These are phyloP conservation scores for Daedalea quercina DNA, from an alignment of 768 basidiomycete genomes.

Conservation along the genomic window DNA sequence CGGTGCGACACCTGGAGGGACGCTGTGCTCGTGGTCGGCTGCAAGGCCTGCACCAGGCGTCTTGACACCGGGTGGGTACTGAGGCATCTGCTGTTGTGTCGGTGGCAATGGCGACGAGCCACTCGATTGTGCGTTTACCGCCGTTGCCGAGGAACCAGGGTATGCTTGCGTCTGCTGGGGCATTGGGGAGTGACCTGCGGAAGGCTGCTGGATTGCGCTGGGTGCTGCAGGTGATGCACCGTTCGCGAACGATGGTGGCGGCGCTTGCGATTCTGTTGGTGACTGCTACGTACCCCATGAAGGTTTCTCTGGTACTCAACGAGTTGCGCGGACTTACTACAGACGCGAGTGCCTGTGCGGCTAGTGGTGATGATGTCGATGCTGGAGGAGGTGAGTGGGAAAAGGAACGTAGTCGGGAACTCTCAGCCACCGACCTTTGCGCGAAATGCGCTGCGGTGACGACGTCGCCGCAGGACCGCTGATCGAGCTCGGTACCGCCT, in stretches of 20 bases:
- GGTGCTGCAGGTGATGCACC: conserved; percentile 24
- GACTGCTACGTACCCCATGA: conserved; percentile 23
- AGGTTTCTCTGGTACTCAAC: neutral
- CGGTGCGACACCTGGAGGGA: conserved; percentile 29
- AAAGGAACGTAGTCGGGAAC: neutral
- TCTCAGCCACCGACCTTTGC: conserved; percentile 41
- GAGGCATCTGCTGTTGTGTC: conserved; percentile 28
- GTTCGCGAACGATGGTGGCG: conserved; percentile 27
- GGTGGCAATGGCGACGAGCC: conserved; percentile 26
- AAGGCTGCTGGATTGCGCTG: neutral
- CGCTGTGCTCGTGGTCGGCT: conserved; percentile 15
- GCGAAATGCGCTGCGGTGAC: conserved; percentile 47
- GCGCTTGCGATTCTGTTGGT: conserved; percentile 32
- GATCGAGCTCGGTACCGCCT: conserved; percentile 42
- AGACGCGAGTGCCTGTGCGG: conserved; percentile 7
- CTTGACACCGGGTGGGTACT: conserved; percentile 69
- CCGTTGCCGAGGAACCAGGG: conserved; percentile 4
- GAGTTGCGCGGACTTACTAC: neutral
- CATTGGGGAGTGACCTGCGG: conserved; percentile 37
- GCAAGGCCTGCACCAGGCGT: conserved; percentile 28
- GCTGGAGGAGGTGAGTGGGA: conserved; percentile 31
- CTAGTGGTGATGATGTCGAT: conserved; percentile 18
- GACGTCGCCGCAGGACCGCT: conserved; percentile 42
- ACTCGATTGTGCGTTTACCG: conserved; percentile 1
- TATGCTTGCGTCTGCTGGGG: conserved; percentile 44